Base-by-base conservation (phyloP, 192 early-diverging fungal genomes). In the Chytriomyces sp. region DNA sequence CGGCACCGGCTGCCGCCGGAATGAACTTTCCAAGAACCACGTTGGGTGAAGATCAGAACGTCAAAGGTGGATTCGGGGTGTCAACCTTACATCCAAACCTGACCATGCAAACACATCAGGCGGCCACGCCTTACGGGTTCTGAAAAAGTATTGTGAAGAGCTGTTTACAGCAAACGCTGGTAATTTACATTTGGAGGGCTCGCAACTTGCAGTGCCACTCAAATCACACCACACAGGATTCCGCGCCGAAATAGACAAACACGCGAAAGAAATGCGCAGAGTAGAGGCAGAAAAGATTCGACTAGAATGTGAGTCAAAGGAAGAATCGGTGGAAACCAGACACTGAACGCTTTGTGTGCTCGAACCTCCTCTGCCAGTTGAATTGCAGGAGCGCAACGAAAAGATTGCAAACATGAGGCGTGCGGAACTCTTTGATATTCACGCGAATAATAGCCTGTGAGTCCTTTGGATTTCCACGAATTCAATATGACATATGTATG, bases 121-220 rank as follows among this genome's bases (percentile, higher is more conserved):
- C 12, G 84, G 81, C 12, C 72, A 79, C 77, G 81, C 82, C 30
- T 52, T 86, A 31, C 70, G 78, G 33, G 78, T 78, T 36, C 49
- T 86, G 30, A 84, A 86, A 77, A 59, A 72, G 12, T 81, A 82
- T 59, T 82, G 77, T 55, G 85, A 86, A 25, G 67, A 84, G 28
- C 39, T 84, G 1, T 77, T 72, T 37, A 37, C 70, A 37, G 25
- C 64, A 8, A 82, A 86, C 58, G 19, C 49, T 14, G 32, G 78
- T 77, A 26, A 33, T 60, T n/a, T 26, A 12, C 34, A 14, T 55
- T 31, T 10, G 44, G 32, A 44, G 30, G 12, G 34, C n/a, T n/a
- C 5, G 30, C 26, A 8, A 69, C 19, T 30, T 12, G 31, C 12
- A 4, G 26, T n/a, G 25, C 28, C n/a, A 22, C 19, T 64, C 2